Evolutionary conservation across 1,139 yeast species (phyloP).

Genomic region (Taiozyma onychis): DNA sequence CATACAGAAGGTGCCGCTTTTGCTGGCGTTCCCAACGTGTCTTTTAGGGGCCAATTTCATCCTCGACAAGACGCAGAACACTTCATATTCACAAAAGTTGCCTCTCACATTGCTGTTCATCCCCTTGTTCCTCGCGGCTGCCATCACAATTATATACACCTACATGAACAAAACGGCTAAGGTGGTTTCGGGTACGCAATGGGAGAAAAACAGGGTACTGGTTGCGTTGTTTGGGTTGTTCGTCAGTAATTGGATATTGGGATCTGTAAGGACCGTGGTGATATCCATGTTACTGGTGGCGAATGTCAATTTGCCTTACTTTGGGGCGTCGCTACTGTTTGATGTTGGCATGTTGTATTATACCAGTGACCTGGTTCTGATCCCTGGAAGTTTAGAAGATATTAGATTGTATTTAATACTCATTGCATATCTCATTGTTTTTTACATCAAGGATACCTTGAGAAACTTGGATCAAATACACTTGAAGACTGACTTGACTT

Average conservation of each 20-base stretch:
- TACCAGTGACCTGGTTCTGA: background rate
- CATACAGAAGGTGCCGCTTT: constrained; percentile 29
- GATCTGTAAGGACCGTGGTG: constrained; percentile 19
- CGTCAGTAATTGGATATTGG: constrained; percentile 11
- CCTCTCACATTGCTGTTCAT: constrained; percentile 16
- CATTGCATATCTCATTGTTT: constrained; percentile 10
- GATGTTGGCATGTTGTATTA: constrained; percentile 9
- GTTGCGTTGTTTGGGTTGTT: constrained; percentile 11
- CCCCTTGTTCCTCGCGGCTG: constrained; percentile 25
- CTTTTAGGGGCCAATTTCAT: constrained; percentile 28
- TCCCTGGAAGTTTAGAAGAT: constrained; percentile 3
- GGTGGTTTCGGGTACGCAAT: background rate
- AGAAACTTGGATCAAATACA: constrained; percentile 13
- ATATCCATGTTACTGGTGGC: constrained; percentile 16
- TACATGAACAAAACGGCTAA: constrained; percentile 5
- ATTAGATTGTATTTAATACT: constrained; percentile 6
- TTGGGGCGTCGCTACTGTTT: constrained; percentile 7
- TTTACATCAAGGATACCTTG: constrained; percentile 9
- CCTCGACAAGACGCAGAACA: constrained; percentile 10
- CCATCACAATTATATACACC: constrained; percentile 10
- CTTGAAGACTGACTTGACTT: constrained; percentile 3
- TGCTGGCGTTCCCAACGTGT: constrained; percentile 32
- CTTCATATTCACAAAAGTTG: background rate
- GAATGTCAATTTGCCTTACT: constrained; percentile 8
- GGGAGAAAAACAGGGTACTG: constrained; percentile 6